Base-by-base conservation (phyloP, 2,329 filamentous ascomycete species). In the Samsoniella hepiali region DNA sequence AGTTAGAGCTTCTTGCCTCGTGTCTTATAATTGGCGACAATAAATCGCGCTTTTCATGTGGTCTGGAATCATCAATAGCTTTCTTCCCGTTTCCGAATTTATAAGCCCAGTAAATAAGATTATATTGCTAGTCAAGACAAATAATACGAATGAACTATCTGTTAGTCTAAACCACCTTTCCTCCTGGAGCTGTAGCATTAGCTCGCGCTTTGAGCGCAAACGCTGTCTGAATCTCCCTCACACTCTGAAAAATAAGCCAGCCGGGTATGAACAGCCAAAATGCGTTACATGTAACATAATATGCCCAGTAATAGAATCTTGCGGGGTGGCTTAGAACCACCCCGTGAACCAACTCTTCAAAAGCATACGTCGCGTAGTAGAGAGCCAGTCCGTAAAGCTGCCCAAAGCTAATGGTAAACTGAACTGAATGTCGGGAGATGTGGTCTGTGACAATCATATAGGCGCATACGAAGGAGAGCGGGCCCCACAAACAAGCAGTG, bases 401-500 rank as follows among this genome's bases (percentile, higher is more conserved):
- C 7, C 75, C 76, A 9, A 74, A 64, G 64, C 70, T 73, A 66
- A 77, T 66, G 67, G 75, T 68, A 31, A 68, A 63, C 68, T 81
- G 78, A 42, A 81, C 67, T 3, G 77, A 75, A 63, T 81, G 74
- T 13, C 79, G 77, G 17, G 75, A 68, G 7, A 77, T 74, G 61
- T 77, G 73, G 13, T 72, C 68, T 22, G 67, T 68, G 17, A 72
- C 70, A 64, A 81, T 77, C 59, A 71, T 73, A 64, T 68, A 74
- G 1, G 76, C 78, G 51, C 75, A 69, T 22, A 75, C 51, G 63
- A 81, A 76, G 44, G 77, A 81, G n/a, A 81, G 69, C 4, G 80
- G 79, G 2, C 80, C 79, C 78, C 79, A 82, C 63, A 71, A 72
- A 42, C 76, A 70, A 49, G 79, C 78, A 34, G 79, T 81, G 40